Percentiles rank a stretch among this genome's conserved stretches.
These are phyloP conservation scores for Trichoderma asperelloides DNA, from an alignment of 495 filamentous ascomycete genomes.

Conservation along the genomic window DNA sequence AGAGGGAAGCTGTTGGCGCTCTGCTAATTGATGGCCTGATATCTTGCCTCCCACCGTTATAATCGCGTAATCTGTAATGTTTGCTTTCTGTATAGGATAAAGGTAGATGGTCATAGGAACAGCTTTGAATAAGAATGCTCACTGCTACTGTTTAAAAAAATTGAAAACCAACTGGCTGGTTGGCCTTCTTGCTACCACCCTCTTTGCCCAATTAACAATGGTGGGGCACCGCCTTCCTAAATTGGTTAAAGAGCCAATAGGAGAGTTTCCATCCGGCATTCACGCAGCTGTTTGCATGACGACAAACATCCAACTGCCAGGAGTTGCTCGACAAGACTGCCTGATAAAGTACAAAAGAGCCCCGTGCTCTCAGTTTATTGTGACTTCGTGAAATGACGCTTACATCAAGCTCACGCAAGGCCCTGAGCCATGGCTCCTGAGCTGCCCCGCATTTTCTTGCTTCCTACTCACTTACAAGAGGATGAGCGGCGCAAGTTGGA, in stretches of 20 bases:
- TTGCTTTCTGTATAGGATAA: no score
- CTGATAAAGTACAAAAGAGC: background rate
- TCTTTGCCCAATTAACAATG: background rate
- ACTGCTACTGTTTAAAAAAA: background rate
- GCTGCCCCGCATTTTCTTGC: slow-evolving; percentile 66
- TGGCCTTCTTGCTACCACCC: background rate
- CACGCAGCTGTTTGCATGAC: background rate
- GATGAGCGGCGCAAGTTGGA: slow-evolving; percentile 55
- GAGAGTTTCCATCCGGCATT: background rate
- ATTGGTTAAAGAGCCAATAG: background rate
- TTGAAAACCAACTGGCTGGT: background rate
- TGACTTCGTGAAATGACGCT: background rate
- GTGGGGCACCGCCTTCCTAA: background rate
- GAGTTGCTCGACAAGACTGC: background rate
- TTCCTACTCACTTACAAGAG: slow-evolving; percentile 57
- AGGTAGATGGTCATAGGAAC: no score
- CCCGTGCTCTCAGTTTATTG: background rate
- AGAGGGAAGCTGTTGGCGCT: no score
- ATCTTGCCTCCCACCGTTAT: no score
- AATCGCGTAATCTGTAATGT: no score
- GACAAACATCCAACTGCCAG: background rate
- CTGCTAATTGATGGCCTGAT: no score
- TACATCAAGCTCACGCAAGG: background rate
- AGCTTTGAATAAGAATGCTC: background rate
- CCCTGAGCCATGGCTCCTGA: slow-evolving; percentile 2